Evolutionary conservation across 345 rosid species (phyloP), one percentile per base, ranked within the genome.

Genomic region (Populus tremula): DNA sequence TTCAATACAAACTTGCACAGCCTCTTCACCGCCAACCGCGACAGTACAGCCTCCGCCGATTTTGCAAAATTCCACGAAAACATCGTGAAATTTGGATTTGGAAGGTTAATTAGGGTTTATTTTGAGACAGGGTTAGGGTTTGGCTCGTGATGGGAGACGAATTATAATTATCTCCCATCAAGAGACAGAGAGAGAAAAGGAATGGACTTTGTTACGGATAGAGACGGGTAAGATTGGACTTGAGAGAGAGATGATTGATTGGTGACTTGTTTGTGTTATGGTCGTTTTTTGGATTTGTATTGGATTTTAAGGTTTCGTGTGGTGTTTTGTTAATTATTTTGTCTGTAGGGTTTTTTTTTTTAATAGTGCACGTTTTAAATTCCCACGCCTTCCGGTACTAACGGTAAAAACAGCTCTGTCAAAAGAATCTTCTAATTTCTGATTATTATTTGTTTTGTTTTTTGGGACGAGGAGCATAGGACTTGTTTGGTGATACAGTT

Each of bases 1-100:
- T 93, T 95, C 87, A 95, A 78, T 29, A 95, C 29, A 77, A 95
- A 91, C 81, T 95, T 89, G 75, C 88, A 91, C 25, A 92, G 85
- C 83, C 91, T 89, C 93, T 89, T 96, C 88, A 91, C 85, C 79
- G 96, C 97, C 99, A 97, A 92, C 54, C 88, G 85, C 21, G 98
- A 88, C 82, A 92, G 86, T 86, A 85, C 80, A 53, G 86, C 91
- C 89, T 92, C 97, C 69, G 92, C 97, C 75, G 97, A 87, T 70
- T 87, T 90, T 38, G 93, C 89, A 25, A 96, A 79, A 82, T 81
- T 84, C 92, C 90, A 91, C 64, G 85, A 75, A 33, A 85, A 84
- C 89, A 91, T 87, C 53, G 53, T 14, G 70, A 14, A 0, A 21
- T 67, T 67, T 84, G 6, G 31, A 18, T 35, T 47, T 47, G 53